phyloP scores from a whole-genome alignment of 2,329 filamentous ascomycete genomes.

The Claviceps citrina region DNA sequence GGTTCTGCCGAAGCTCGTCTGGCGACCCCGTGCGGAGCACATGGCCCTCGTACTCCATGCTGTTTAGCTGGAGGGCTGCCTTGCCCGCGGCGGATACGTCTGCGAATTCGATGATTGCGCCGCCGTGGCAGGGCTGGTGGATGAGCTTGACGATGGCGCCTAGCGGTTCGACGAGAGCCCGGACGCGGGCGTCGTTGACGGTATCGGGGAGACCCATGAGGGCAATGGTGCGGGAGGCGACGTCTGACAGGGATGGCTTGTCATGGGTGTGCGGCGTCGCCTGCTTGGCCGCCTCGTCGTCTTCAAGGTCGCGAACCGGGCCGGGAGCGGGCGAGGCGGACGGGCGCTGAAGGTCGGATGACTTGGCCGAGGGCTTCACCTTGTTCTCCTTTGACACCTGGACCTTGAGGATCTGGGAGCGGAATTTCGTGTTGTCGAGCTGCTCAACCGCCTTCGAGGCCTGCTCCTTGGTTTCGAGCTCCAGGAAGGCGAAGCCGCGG shows the following conservation, averaged over 20 bases:
- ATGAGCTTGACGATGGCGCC: slow-evolving; percentile 62
- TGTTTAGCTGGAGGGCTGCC: slow-evolving; percentile 45
- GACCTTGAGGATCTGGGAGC: slow-evolving; percentile 51
- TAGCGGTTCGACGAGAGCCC: slow-evolving; percentile 52
- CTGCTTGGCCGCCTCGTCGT: slow-evolving; percentile 25
- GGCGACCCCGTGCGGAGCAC: slow-evolving; percentile 39
- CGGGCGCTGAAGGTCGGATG: slow-evolving; percentile 17
- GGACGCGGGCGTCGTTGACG: slow-evolving; percentile 73
- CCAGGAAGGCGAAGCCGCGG: slow-evolving; percentile 67
- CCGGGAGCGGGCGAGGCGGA: slow-evolving; percentile 20
- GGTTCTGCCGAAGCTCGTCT: slow-evolving; percentile 38
- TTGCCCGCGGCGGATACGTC: slow-evolving; percentile 57
- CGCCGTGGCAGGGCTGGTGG: slow-evolving; percentile 66
- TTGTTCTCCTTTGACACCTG: slow-evolving; percentile 41
- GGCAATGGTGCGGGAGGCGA: slow-evolving; percentile 56
- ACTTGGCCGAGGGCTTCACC: slow-evolving; percentile 39
- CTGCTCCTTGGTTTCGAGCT: slow-evolving; percentile 56
- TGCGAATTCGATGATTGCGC: slow-evolving; percentile 71
- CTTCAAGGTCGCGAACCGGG: slow-evolving; percentile 20
- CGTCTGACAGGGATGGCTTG: slow-evolving; percentile 30
- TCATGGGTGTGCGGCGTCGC: slow-evolving; percentile 5
- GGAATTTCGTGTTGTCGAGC: slow-evolving; percentile 57
- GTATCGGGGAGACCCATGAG: slow-evolving; percentile 83
- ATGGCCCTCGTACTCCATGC: slow-evolving; percentile 37
- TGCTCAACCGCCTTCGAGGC: slow-evolving; percentile 49